Evolutionary conservation across 192 early-diverging fungal species (phyloP), one percentile per base, ranked within the genome.

Genomic region (Umbelopsis sp.): DNA sequence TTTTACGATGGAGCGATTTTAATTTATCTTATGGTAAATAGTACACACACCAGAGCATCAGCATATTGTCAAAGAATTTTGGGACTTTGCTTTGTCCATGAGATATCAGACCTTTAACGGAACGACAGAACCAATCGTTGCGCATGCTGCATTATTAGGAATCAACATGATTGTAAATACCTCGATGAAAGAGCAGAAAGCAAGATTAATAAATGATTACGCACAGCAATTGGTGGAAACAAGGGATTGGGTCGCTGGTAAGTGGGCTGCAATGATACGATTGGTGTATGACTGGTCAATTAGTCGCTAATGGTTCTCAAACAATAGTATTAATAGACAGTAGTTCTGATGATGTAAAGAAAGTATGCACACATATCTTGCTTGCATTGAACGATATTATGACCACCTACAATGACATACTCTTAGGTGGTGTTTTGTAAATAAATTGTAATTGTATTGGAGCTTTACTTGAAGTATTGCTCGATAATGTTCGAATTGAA

Each of bases 171-270:
- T 71, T 44, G 16, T 72, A 18, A 71, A 71, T 71, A 68, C 66
- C 15, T 67, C 66, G 15, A 67, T 61, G 50, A 46, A 49, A 52
- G 20, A 68, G 0, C 70, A 71, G 45, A 35, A 71, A 16, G 22
- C 21, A 20, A 27, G 41, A 23, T 41, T 75, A 7, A 37, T 75
- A 13, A 48, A 49, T 68, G 64, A 68, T 12, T 68, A 68, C 25
- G 49, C 46, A 37, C 64, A 61, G 41, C 50, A 72, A 67, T 30
- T 68, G 15, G 65, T 66, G 27, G 71, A 71, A 49, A 68, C 66
- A 13, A 53, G 50, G 61, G 71, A 68, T 30, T 76, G 70, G 71
- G 20, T 68, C 55, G 45, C 66, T 46, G 55, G 75, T 71, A 72
- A 68, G 45, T 37, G 15, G 7, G 12, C 27, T 11, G 3, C 18